Percentiles rank a stretch among this genome's conserved stretches.
Conservation (phyloP, 148 eudicot species). For the Cornus suecica region DNA sequence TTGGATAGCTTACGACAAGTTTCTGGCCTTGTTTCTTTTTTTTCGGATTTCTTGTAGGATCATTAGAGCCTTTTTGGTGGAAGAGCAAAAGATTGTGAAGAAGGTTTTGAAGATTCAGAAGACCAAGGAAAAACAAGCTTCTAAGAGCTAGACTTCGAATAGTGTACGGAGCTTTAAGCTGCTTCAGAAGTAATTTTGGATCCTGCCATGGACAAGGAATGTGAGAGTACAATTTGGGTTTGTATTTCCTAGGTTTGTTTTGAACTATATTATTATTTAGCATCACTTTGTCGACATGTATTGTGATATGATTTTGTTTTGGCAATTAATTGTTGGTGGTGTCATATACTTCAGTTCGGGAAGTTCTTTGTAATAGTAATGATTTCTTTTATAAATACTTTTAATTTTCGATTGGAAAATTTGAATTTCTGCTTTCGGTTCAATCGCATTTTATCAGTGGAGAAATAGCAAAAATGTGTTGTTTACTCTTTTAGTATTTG, state of each 20-base stretch:
- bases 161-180: not conserved
- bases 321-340: conserved; percentile 4
- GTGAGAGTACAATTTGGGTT: conserved; percentile 22
- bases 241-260: conserved; percentile 18
- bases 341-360: conserved; percentile 5
- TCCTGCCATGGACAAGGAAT: conserved; percentile 4
- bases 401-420: too few species aligned
- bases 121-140: conserved; percentile 62
- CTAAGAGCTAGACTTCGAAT: conserved; percentile 28
- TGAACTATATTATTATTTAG: not conserved
- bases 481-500: too few species aligned
- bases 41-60: conserved; percentile 42
- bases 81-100: conserved; percentile 84
- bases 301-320: not conserved
- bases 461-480: too few species aligned
- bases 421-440: not conserved
- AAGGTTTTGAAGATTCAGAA: conserved; percentile 88
- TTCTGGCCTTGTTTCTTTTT: not conserved
- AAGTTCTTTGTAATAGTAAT: not conserved
- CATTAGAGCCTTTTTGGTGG: conserved; percentile 72
- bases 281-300: conserved; percentile 18
- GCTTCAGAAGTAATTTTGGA: conserved; percentile 27
- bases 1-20: not conserved
- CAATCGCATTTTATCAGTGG: not conserved
- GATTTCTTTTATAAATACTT: not conserved